phyloP scores from a whole-genome alignment of 2,329 filamentous ascomycete genomes.

The Knufia fluminis region DNA sequence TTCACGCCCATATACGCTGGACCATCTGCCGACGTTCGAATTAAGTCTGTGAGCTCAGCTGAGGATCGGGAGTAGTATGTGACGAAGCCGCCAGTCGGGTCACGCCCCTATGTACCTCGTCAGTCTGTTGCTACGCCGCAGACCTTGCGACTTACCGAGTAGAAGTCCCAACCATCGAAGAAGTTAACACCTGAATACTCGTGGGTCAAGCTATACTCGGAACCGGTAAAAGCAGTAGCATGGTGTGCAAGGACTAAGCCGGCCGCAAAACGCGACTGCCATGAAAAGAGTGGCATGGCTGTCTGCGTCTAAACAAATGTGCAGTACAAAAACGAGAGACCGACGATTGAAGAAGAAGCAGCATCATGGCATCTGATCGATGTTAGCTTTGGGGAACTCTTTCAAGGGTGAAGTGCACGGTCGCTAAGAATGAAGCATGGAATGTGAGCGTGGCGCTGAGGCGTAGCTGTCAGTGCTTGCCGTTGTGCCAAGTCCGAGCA shows the following conservation, averaged over 20 bases:
- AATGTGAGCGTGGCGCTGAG: no score
- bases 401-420: background rate
- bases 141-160: constrained; percentile 19
- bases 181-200: constrained; percentile 29
- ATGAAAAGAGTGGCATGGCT: constrained; percentile 6
- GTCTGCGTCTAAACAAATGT: background rate
- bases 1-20: constrained; percentile 29
- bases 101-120: constrained; percentile 24
- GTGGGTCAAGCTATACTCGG: constrained; percentile 17
- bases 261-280: constrained; percentile 1
- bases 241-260: background rate
- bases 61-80: constrained; percentile 16
- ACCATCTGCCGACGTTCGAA: constrained; percentile 18
- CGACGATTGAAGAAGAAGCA: background rate
- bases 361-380: background rate
- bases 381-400: background rate
- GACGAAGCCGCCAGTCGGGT: constrained; percentile 32
- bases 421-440: background rate
- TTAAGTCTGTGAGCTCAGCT: constrained; percentile 16
- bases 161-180: constrained; percentile 34
- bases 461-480: no score
- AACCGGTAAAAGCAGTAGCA: constrained; percentile 12
- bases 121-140: no score
- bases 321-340: constrained; percentile 2
- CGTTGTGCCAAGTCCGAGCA: background rate